phyloP scores from a whole-genome alignment of 1,284 basidiomycete species.

The Tremellales sp. region DNA sequence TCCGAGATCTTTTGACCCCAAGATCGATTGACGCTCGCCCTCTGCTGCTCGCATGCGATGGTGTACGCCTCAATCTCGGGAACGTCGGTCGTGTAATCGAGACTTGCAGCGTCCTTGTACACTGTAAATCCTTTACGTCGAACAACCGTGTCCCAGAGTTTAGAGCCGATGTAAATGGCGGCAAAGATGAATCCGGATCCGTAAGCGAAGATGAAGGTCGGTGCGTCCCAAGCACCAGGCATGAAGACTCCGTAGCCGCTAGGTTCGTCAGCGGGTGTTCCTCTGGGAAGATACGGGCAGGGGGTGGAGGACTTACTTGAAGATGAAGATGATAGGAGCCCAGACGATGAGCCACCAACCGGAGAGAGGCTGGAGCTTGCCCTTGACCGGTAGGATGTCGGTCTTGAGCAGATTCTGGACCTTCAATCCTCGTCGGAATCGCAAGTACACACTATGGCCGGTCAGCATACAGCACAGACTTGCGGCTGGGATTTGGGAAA shows the following conservation, averaged over 20 bases:
- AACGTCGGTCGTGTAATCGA: conserved; percentile 24
- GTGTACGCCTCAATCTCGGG: conserved; percentile 23
- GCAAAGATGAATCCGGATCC: conserved; percentile 34
- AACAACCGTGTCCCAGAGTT: conserved; percentile 15
- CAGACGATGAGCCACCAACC: conserved; percentile 26
- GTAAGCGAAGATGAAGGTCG: conserved; percentile 30
- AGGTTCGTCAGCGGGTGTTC: conserved; percentile 3
- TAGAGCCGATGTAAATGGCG: conserved; percentile 30
- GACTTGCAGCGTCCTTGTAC: conserved; percentile 9
- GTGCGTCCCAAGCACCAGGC: conserved; percentile 17
- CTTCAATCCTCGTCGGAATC: conserved; percentile 31
- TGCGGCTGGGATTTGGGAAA: not conserved
- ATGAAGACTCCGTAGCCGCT: conserved; percentile 28
- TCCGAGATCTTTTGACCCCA: conserved; percentile 16
- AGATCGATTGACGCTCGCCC: conserved; percentile 7
- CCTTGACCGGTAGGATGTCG: conserved; percentile 15
- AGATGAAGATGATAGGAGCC: conserved; percentile 24
- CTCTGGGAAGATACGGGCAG: not conserved
- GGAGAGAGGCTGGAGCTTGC: conserved; percentile 23
- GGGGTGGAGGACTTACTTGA: conserved; percentile 14
- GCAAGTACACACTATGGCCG: conserved; percentile 20
- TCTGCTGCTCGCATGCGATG: conserved; percentile 16
- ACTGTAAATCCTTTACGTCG: conserved; percentile 11
- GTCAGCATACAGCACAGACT: not conserved
- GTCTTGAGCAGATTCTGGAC: conserved; percentile 21